A percentile compares a stretch with the other conserved stretches of the same genome.
phyloP scores from a whole-genome alignment of 140 eudicot genomes.

The Bidens hawaiensis region DNA sequence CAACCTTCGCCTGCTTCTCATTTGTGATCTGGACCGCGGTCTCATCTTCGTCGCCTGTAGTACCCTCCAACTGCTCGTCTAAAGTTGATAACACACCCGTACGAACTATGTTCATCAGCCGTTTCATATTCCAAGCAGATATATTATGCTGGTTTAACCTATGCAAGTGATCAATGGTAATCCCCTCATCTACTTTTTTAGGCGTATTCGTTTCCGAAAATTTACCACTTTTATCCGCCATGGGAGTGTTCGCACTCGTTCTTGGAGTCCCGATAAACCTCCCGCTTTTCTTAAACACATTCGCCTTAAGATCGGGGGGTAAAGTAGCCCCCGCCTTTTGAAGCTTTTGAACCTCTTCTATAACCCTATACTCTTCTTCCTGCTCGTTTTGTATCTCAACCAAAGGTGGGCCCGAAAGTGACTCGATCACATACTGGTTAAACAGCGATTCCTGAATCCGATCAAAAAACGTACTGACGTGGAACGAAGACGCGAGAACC shows the following conservation, averaged over 20 bases:
- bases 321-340: conserved; percentile 74
- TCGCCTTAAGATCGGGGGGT: conserved; percentile 74
- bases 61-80: conserved; percentile 59
- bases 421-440: conserved; percentile 44
- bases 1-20: conserved; percentile 46
- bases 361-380: conserved; percentile 66
- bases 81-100: conserved; percentile 70
- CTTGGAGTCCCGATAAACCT: conserved; percentile 50
- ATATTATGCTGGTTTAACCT: conserved; percentile 74
- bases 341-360: conserved; percentile 71
- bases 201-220: conserved; percentile 37
- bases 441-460: conserved; percentile 49
- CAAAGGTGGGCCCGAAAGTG: conserved; percentile 36
- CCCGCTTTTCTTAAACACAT: conserved; percentile 51
- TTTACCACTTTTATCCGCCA: conserved; percentile 41
- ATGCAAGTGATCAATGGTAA: conserved; percentile 77
- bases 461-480: conserved; percentile 38
- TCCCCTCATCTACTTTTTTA: conserved; percentile 46
- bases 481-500: conserved; percentile 40
- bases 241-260: conserved; percentile 36
- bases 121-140: conserved; percentile 95
- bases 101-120: conserved; percentile 71
- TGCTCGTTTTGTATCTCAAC: conserved; percentile 34
- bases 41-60: conserved; percentile 60
- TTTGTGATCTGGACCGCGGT: conserved; percentile 48